These are phyloP conservation scores for Raphanus raphanistrum DNA, from an alignment of 345 rosid genomes.

Conservation along the genomic window DNA sequence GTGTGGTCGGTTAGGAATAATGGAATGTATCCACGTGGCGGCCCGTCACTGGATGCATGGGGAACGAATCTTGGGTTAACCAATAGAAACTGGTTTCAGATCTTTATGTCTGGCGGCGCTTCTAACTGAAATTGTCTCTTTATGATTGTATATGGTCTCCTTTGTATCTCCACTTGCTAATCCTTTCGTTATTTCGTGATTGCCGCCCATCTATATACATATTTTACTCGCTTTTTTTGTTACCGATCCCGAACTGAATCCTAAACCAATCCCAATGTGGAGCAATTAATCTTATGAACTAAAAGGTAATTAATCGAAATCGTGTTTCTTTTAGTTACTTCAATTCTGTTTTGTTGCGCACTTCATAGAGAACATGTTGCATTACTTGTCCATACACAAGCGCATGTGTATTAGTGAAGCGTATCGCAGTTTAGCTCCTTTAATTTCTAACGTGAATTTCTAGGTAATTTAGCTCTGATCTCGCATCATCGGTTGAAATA, in stretches of 20 bases:
- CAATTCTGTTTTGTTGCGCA: not conserved
- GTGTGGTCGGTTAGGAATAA: slow-evolving; percentile 17
- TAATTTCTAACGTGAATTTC: not conserved
- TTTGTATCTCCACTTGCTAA: not conserved
- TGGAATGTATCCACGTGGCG: slow-evolving; percentile 33
- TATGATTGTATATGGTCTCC: not conserved
- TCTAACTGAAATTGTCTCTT: slow-evolving; percentile 33
- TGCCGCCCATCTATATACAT: not conserved
- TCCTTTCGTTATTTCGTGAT: not conserved
- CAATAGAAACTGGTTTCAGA: slow-evolving; percentile 28
- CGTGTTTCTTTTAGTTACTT: not conserved
- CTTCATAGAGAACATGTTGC: not conserved
- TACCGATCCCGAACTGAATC: not conserved
- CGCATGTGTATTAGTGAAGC: not conserved
- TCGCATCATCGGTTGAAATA: not conserved
- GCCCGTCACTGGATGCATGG: not conserved
- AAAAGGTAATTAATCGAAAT: not conserved
- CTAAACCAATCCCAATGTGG: not conserved
- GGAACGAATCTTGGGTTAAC: slow-evolving; percentile 32
- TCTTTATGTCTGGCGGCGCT: slow-evolving; percentile 39
- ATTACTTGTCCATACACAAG: not conserved
- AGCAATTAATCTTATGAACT: not conserved
- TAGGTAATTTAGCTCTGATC: not conserved
- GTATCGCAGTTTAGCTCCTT: not conserved
- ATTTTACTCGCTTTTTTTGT: not conserved